Evolutionary conservation across 2,329 filamentous ascomycete species (phyloP).

Genomic region (Diaporthe sp.): DNA sequence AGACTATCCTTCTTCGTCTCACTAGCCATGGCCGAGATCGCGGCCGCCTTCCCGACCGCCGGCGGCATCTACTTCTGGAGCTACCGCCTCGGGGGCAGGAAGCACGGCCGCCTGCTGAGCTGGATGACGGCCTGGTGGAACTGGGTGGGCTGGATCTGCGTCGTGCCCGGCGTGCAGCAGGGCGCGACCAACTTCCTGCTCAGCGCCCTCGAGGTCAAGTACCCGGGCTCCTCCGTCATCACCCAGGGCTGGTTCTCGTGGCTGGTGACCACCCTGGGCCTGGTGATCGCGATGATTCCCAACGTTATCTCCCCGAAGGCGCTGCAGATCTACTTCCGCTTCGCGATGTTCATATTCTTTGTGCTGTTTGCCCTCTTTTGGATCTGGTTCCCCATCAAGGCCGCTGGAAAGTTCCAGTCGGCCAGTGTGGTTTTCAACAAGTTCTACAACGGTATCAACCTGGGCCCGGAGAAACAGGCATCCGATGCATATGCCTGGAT

Average conservation of each 20-base stretch:
- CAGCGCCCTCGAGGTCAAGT: conserved; percentile 53
- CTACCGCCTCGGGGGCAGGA: conserved; percentile 51
- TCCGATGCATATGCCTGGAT: conserved; percentile 53
- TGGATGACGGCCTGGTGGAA: conserved; percentile 59
- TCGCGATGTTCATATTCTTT: conserved; percentile 52
- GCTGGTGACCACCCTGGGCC: conserved; percentile 51
- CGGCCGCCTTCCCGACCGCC: conserved; percentile 51
- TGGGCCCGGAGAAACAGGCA: conserved; percentile 48
- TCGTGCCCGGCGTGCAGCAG: conserved; percentile 55
- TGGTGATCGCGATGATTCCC: conserved; percentile 52
- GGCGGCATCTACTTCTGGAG: conserved; percentile 56
- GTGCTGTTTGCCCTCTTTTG: conserved; percentile 51
- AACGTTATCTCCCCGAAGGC: conserved; percentile 51
- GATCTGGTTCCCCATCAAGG: conserved; percentile 54
- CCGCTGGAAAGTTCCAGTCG: conserved; percentile 50
- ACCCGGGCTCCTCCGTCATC: conserved; percentile 49
- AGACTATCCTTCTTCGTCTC: conserved; percentile 49
- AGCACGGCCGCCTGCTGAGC: conserved; percentile 52
- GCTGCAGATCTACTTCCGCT: conserved; percentile 52
- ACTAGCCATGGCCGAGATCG: conserved; percentile 54
- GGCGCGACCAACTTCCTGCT: conserved; percentile 55
- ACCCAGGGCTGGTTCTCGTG: conserved; percentile 53
- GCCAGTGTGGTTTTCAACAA: conserved; percentile 48
- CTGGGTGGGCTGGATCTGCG: conserved; percentile 51
- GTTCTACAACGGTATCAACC: conserved; percentile 56